Conservation (phyloP, 2,329 filamentous ascomycete genomes). For the Mariannaea elegans region DNA sequence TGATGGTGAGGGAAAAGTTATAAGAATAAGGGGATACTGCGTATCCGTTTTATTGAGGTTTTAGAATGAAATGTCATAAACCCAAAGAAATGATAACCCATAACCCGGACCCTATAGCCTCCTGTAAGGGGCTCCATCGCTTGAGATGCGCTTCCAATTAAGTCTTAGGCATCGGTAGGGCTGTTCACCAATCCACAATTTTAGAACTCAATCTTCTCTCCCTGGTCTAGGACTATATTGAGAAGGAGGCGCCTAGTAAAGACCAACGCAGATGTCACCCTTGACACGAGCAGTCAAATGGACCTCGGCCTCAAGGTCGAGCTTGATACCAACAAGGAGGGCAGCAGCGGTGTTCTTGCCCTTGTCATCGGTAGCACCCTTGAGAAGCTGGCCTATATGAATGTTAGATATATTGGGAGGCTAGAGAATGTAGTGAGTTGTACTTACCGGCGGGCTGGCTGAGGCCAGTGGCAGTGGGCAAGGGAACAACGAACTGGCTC, state of each 20-base stretch:
- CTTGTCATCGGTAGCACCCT: conserved; percentile 64
- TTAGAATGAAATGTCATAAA: background rate
- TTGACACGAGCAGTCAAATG: conserved; percentile 67
- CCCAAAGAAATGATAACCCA: conserved; percentile 1
- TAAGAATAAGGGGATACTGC: background rate
- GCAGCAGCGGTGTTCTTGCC: conserved; percentile 67
- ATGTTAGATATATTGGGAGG: conserved; percentile 14
- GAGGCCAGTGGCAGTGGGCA: conserved; percentile 46
- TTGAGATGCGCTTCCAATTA: conserved; percentile 11
- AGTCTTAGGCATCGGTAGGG: conserved; percentile 10
- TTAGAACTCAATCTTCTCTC: conserved; percentile 4
- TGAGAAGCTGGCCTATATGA: conserved; percentile 60
- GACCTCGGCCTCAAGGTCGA: conserved; percentile 70
- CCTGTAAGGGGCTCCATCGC: background rate
- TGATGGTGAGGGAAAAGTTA: background rate
- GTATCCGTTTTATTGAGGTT: background rate
- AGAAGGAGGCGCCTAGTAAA: conserved; percentile 31
- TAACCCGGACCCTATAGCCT: background rate
- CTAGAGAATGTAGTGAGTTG: background rate
- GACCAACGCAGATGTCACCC: conserved; percentile 66
- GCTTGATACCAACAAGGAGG: conserved; percentile 69
- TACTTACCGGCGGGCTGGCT: conserved; percentile 44
- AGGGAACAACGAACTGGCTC: conserved; percentile 40
- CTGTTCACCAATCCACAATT: conserved; percentile 6
- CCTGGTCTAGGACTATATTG: background rate